These are phyloP conservation scores for Cercospora zeae-maydis DNA, from an alignment of 2,329 filamentous ascomycete genomes.

Conservation along the genomic window DNA sequence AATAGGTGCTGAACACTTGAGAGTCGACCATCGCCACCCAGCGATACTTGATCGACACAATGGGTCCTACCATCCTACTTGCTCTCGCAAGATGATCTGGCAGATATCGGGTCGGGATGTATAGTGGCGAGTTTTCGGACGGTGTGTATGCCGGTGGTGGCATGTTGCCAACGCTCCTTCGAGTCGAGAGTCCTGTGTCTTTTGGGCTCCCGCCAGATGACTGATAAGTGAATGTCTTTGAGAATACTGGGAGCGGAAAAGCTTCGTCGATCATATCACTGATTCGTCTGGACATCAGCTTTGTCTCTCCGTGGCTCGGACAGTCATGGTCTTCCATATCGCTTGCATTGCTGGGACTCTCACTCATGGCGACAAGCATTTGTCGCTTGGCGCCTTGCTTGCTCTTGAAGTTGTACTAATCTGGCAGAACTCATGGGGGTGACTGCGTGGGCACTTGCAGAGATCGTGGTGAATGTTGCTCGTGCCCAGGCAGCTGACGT, in stretches of 20 bases:
- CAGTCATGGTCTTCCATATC: neutral
- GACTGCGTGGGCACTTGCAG: neutral
- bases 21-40: neutral
- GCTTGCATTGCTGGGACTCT: neutral
- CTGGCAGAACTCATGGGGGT: neutral
- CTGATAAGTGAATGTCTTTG: neutral
- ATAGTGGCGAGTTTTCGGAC: neutral
- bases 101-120: neutral
- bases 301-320: neutral
- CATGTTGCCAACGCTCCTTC: neutral
- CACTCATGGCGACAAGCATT: neutral
- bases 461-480: neutral
- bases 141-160: conserved; percentile 1
- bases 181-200: neutral
- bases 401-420: no score
- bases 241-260: neutral
- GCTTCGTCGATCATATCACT: conserved; percentile 8
- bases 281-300: neutral
- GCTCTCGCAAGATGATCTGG: neutral
- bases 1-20: neutral
- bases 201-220: neutral
- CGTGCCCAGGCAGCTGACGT: neutral
- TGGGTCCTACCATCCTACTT: neutral
- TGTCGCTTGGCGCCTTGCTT: neutral
- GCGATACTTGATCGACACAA: neutral